phyloP scores from a whole-genome alignment of 2,329 filamentous ascomycete genomes.

The Teratosphaeria pseudoeucalypti region DNA sequence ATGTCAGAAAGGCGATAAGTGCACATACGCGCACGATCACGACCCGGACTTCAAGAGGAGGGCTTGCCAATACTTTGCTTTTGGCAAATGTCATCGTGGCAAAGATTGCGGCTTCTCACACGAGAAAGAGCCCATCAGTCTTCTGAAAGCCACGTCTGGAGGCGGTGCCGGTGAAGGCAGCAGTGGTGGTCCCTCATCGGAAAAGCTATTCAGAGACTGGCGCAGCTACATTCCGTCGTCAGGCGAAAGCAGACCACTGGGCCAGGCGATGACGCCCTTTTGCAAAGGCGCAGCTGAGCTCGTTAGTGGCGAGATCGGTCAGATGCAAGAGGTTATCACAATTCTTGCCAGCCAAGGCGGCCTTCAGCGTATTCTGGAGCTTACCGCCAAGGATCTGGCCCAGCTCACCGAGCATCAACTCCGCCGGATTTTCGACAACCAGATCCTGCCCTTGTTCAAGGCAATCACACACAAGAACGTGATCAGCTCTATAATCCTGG shows the following conservation, averaged over 20 bases:
- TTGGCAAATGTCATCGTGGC: conserved; percentile 2
- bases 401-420: not conserved
- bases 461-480: conserved; percentile 33
- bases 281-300: conserved; percentile 12
- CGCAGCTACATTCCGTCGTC: conserved; percentile 9
- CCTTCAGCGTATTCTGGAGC: conserved; percentile 9
- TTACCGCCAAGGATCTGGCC: conserved; percentile 5
- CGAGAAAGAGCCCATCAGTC: not conserved
- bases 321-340: conserved; percentile 16
- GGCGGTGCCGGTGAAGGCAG: not conserved
- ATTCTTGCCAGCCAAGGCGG: conserved; percentile 14
- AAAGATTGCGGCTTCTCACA: conserved; percentile 10
- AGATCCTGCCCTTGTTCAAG: conserved; percentile 32
- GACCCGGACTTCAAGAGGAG: conserved; percentile 6
- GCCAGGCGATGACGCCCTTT: conserved; percentile 7
- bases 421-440: conserved; percentile 11
- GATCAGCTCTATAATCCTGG: conserved; percentile 33
- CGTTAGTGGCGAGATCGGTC: conserved; percentile 6
- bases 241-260: conserved; percentile 3
- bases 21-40: conserved; percentile 22
- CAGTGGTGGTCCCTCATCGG: not conserved
- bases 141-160: not conserved
- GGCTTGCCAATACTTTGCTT: not conserved
- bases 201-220: conserved; percentile 3
- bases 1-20: conserved; percentile 36